phyloP scores from a whole-genome alignment of 805 yeast genomes.

The Kodamaea fukazawae region DNA sequence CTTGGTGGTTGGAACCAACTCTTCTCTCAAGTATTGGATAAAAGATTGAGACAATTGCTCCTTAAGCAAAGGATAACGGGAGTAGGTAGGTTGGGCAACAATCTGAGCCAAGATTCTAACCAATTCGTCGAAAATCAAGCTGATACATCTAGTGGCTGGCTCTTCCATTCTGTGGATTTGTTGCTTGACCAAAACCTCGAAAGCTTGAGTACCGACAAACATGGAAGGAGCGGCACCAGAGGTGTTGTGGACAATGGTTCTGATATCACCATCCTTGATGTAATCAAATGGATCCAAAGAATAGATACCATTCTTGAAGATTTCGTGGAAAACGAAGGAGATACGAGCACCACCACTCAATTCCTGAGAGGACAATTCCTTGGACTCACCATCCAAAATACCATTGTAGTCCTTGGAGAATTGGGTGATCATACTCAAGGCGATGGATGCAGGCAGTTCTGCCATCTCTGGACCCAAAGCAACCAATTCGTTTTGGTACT shows the following conservation, averaged over 20 bases:
- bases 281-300: slow-evolving; percentile 96
- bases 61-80: slow-evolving; percentile 88
- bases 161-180: slow-evolving; percentile 86
- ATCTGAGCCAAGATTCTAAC: slow-evolving; percentile 87
- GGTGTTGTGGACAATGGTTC: slow-evolving; percentile 95
- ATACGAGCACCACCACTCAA: slow-evolving; percentile 98
- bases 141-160: slow-evolving; percentile 84
- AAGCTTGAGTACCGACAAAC: slow-evolving; percentile 96
- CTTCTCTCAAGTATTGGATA: slow-evolving; percentile 74
- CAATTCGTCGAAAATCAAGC: slow-evolving; percentile 89
- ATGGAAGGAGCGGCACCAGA: slow-evolving; percentile 94
- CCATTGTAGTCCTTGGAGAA: slow-evolving; percentile 89
- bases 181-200: slow-evolving; percentile 61
- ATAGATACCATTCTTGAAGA: slow-evolving; percentile 86
- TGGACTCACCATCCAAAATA: slow-evolving; percentile 87
- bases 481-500: slow-evolving; percentile 74
- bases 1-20: slow-evolving; percentile 78
- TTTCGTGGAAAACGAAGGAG: slow-evolving; percentile 94
- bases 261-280: slow-evolving; percentile 90
- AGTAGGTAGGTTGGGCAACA: slow-evolving; percentile 67
- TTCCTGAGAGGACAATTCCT: slow-evolving; percentile 84
- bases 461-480: slow-evolving; percentile 84
- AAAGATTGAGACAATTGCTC: slow-evolving; percentile 81
- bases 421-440: slow-evolving; percentile 86
- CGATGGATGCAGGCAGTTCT: slow-evolving; percentile 86